Percentiles rank a stretch among this genome's conserved stretches.
These are phyloP conservation scores for Candida maltosa DNA, from an alignment of 805 yeast genomes.

Conservation along the genomic window DNA sequence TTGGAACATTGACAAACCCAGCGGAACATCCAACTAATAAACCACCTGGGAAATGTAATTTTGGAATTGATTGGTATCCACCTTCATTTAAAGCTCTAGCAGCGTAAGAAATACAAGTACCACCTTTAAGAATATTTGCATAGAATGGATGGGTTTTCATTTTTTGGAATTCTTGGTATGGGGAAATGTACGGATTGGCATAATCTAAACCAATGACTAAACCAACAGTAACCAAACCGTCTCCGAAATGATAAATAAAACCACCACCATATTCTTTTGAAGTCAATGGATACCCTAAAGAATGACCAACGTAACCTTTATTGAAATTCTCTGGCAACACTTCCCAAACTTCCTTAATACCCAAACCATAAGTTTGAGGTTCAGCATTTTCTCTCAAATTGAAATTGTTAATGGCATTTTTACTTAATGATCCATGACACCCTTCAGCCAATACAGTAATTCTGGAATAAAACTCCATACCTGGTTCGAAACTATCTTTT, in stretches of 20 bases:
- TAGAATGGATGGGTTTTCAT: conserved; percentile 92
- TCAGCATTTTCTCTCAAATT: conserved; percentile 60
- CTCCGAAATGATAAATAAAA: conserved; percentile 95
- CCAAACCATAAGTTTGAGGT: conserved; percentile 92
- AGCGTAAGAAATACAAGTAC: conserved; percentile 89
- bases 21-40: conserved; percentile 93
- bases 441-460: conserved; percentile 93
- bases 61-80: conserved; percentile 90
- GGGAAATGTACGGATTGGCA: conserved; percentile 90
- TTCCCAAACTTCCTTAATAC: conserved; percentile 97
- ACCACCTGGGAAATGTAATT: conserved; percentile 93
- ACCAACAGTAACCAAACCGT: conserved; percentile 86
- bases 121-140: conserved; percentile 70
- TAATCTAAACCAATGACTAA: conserved; percentile 94
- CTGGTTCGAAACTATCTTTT: conserved; percentile 83
- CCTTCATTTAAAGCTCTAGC: conserved; percentile 98
- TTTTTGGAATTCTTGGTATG: conserved; percentile 92
- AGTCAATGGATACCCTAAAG: conserved; percentile 84
- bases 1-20: conserved; percentile 96
- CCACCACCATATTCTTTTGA: conserved; percentile 90
- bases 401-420: conserved; percentile 68
- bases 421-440: conserved; percentile 93
- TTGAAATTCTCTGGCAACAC: conserved; percentile 78
- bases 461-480: conserved; percentile 94
- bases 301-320: conserved; percentile 78